Evolutionary conservation across 176 grass and related monocot species (phyloP), one percentile per base, ranked within the genome.

Genomic region (Dendrocalamus sinicus): DNA sequence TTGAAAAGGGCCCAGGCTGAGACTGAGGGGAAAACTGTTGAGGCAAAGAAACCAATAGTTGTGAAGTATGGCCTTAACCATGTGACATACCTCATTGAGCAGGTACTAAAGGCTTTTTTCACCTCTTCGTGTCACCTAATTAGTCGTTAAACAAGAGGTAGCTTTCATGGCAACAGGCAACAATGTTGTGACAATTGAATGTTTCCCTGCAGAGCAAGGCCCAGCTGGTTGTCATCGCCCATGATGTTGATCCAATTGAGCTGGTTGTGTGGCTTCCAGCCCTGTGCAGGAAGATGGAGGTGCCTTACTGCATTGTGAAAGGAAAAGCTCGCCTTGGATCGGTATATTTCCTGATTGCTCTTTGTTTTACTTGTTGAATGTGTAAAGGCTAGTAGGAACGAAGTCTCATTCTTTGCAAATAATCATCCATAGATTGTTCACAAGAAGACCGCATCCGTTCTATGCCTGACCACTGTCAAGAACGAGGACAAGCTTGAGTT

Each of bases 1-100:
- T 14, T 94, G 80, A 94, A 89, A 76, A 87, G 92, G 58, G 92
- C 92, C 70, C 80, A 94, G 86, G 92, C 92, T 81, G 92, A 89
- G 72, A 47, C 53, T 48, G 92, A 94, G 23, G 89, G 92, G 47
- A 94, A 91, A 40, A 89, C 89, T 1, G 76, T 91, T 70, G 92
- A 94, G 53, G 75, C 81, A 1, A 94, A 94, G 84, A 94, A 94
- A 61, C 92, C 92, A 19, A 94, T 94, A 63, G 92, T 94, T 60
- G 92, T 94, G 11, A 94, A 94, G 77, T 94, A 94, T 91, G 92
- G 89, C 12, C 92, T 94, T 40, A 94, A 94, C 84, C 92, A 94
- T 85, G 92, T 94, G 6, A 94, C 92, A 57, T 94, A 91, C 72
- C 92, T 94, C 67, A 94, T 94, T 35, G 92, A 94, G 48, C 92